These are phyloP conservation scores for Penicillium coprophilum DNA, from an alignment of 495 filamentous ascomycete species.

Conservation along the genomic window DNA sequence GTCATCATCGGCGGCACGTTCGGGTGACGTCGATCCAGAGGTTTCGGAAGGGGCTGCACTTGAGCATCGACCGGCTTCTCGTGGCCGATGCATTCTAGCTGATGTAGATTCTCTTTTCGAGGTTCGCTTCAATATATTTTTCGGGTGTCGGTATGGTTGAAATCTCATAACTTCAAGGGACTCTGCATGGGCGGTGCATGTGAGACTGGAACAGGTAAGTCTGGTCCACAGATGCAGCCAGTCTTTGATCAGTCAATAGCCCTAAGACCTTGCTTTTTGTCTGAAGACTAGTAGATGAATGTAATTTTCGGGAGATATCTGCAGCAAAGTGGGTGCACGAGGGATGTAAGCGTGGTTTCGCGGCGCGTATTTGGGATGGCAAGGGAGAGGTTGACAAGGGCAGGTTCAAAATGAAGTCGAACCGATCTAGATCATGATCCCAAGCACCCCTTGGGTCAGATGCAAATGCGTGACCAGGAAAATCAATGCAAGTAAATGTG, in stretches of 20 bases:
- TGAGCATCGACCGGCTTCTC: conserved; percentile 41
- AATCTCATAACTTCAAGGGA: conserved; percentile 25
- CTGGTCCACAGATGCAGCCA: conserved; percentile 2
- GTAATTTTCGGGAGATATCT: background rate
- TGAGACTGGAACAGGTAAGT: conserved; percentile 6
- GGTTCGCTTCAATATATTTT: conserved; percentile 17
- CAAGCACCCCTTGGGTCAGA: conserved; percentile 8
- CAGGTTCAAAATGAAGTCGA: conserved; percentile 1
- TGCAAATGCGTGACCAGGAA: conserved; percentile 10
- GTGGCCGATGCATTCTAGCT: conserved; percentile 41
- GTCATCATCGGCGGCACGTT: conserved; percentile 81
- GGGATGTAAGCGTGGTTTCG: conserved; percentile 2
- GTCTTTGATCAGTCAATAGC: background rate
- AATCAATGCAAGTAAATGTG: conserved; percentile 14
- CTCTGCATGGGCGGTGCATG: conserved; percentile 18
- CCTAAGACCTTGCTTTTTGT: background rate
- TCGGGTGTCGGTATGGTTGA: conserved; percentile 20
- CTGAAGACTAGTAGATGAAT: background rate
- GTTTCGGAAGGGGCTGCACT: conserved; percentile 56
- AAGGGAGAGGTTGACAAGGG: conserved; percentile 3
- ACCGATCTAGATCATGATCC: conserved; percentile 7
- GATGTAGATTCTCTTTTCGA: conserved; percentile 7
- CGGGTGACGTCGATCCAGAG: conserved; percentile 81
- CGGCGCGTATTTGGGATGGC: conserved; percentile 1
- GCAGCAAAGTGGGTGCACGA: background rate